Evolutionary conservation across 495 filamentous ascomycete genomes (phyloP).

Genomic region (Podospora didyma): DNA sequence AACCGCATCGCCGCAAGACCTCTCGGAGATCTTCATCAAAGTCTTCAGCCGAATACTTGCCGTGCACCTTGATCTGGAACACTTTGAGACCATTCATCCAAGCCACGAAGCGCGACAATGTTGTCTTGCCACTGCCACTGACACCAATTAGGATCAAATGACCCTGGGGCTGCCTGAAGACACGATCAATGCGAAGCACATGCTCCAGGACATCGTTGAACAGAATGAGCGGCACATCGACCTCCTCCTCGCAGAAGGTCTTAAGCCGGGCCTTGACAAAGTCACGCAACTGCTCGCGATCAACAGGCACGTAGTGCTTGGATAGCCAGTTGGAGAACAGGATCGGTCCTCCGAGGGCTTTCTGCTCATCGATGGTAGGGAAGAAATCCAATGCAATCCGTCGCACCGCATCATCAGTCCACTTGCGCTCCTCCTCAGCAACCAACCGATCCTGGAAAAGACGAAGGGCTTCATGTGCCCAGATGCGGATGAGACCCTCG

Average conservation of each 20-base stretch:
- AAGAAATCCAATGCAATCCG: constrained; percentile 88
- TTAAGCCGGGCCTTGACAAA: constrained; percentile 95
- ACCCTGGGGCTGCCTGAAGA: constrained; percentile 96
- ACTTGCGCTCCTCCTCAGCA: constrained; percentile 87
- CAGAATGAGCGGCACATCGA: constrained; percentile 93
- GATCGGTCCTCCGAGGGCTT: constrained; percentile 89
- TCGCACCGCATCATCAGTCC: constrained; percentile 82
- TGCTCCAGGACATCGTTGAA: constrained; percentile 99
- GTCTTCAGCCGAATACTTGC: constrained; percentile 96
- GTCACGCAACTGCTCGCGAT: constrained; percentile 86
- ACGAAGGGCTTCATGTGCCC: constrained; percentile 94
- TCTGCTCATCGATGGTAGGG: constrained; percentile 82
- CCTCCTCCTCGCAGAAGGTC: constrained; percentile 99
- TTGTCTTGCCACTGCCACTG: constrained; percentile 97
- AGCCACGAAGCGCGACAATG: constrained; percentile 92
- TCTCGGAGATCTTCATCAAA: constrained; percentile 96
- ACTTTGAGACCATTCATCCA: constrained; percentile 99
- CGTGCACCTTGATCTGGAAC: constrained; percentile 99
- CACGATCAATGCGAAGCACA: constrained; percentile 94
- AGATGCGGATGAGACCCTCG: constrained; percentile 92
- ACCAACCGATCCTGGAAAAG: constrained; percentile 97
- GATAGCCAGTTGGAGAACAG: constrained; percentile 99
- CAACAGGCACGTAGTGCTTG: constrained; percentile 95
- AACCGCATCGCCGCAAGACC: constrained; percentile 88
- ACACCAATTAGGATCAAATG: constrained; percentile 98